These are phyloP conservation scores for Cercophora newfieldiana DNA, from an alignment of 495 filamentous ascomycete species.

Conservation along the genomic window DNA sequence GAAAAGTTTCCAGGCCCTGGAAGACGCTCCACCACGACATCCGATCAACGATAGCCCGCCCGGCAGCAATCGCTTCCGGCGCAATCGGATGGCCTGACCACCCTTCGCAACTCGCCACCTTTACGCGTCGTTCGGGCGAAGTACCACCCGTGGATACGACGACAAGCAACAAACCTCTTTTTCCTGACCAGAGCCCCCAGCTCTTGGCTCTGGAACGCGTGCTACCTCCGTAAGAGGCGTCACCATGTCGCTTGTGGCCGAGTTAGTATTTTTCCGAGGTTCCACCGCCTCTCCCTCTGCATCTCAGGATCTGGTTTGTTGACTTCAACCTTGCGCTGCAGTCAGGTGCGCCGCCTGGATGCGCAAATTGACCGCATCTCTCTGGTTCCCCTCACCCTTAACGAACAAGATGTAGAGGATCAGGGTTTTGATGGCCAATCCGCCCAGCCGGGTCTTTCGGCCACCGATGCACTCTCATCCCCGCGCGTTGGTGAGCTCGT, in stretches of 20 bases:
- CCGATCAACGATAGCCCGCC: constrained; percentile 18
- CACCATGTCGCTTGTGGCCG: constrained; percentile 65
- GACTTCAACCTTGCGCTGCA: constrained; percentile 36
- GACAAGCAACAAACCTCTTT: neutral
- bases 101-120: constrained; percentile 30
- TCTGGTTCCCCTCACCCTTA: constrained; percentile 35
- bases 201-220: constrained; percentile 18
- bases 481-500: constrained; percentile 57
- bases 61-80: constrained; percentile 28
- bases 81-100: constrained; percentile 32
- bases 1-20: constrained; percentile 7
- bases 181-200: neutral
- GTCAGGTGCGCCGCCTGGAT: constrained; percentile 78
- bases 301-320: constrained; percentile 8
- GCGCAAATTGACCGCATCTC: constrained; percentile 73
- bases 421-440: constrained; percentile 12
- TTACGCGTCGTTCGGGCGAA: constrained; percentile 28
- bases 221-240: constrained; percentile 22
- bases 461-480: constrained; percentile 30
- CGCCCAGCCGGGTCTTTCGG: constrained; percentile 2
- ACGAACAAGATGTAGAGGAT: constrained; percentile 26
- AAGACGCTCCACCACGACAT: neutral
- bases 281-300: neutral
- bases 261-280: constrained; percentile 51
- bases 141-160: constrained; percentile 3